Percentiles rank a stretch among this genome's conserved stretches.
These are phyloP conservation scores for Podospora pseudocomata DNA, from an alignment of 495 filamentous ascomycete species.

Conservation along the genomic window DNA sequence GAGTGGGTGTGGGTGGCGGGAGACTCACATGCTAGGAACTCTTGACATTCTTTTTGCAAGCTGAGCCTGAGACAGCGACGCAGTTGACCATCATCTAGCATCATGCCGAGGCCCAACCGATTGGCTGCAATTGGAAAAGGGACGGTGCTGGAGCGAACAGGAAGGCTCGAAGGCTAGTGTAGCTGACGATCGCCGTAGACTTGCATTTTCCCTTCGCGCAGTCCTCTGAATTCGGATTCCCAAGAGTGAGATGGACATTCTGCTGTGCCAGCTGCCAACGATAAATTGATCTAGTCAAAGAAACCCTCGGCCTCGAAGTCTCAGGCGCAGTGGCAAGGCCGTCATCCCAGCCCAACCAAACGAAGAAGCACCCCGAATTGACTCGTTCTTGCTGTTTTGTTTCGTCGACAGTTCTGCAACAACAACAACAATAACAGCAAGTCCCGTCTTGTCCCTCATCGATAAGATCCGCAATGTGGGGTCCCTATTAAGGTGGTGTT, in stretches of 20 bases:
- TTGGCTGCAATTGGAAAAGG: slow-evolving; percentile 11
- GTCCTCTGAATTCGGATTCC: background rate
- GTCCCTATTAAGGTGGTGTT: background rate
- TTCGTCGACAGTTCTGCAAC: background rate
- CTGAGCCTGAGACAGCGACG: slow-evolving; percentile 6
- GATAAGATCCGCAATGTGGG: background rate
- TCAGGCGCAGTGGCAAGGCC: background rate
- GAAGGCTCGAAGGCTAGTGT: background rate
- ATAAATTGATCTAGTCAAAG: no score
- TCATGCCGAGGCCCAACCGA: slow-evolving; percentile 20
- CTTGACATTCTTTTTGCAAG: slow-evolving; percentile 6
- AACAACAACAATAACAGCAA: no score
- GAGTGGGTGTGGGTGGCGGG: background rate
- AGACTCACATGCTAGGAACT: slow-evolving; percentile 22
- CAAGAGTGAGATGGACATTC: background rate
- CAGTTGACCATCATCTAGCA: background rate
- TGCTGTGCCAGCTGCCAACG: no score
- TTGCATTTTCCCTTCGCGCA: background rate
- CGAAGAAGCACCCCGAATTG: background rate
- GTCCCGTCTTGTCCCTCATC: background rate
- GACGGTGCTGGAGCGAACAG: slow-evolving; percentile 8
- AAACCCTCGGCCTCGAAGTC: background rate
- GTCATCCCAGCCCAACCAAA: background rate
- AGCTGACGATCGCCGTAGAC: slow-evolving; percentile 8
- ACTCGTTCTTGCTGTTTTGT: background rate